These are phyloP conservation scores for Phaeosphaeriaceae sp. DNA, from an alignment of 2,329 filamentous ascomycete species.

Conservation along the genomic window DNA sequence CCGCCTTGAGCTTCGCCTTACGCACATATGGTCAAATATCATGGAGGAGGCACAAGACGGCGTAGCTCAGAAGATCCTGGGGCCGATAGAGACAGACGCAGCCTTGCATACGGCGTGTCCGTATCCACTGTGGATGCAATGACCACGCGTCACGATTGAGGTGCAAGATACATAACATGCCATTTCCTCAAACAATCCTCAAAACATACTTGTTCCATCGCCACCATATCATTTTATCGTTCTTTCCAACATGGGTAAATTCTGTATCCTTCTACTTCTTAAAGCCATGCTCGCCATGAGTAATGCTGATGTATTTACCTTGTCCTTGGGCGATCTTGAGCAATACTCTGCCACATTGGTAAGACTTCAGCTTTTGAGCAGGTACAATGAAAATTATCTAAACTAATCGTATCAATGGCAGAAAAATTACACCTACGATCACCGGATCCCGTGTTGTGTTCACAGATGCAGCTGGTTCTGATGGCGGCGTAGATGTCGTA, in stretches of 20 bases:
- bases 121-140: not conserved
- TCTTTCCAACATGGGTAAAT: not conserved
- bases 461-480: slow-evolving; percentile 1
- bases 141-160: not conserved
- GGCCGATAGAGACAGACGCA: not conserved
- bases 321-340: slow-evolving; percentile 3
- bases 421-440: slow-evolving; percentile 7
- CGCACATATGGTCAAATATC: not conserved
- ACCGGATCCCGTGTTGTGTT: slow-evolving; percentile 6
- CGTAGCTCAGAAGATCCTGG: not conserved
- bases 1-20: not conserved
- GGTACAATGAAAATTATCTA: not conserved
- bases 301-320: slow-evolving; percentile 3
- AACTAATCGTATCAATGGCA: not conserved
- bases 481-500: slow-evolving; percentile 7
- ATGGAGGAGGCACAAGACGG: not conserved
- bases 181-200: not conserved
- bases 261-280: not conserved
- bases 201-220: no score
- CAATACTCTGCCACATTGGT: slow-evolving; percentile 7
- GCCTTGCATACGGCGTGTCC: not conserved
- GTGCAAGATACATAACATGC: not conserved
- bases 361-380: not conserved
- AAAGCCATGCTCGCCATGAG: not conserved
- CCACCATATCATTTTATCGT: no score